These are phyloP conservation scores for Pseudozyma tsukubaensis DNA, from an alignment of 1,284 basidiomycete species.

Conservation along the genomic window DNA sequence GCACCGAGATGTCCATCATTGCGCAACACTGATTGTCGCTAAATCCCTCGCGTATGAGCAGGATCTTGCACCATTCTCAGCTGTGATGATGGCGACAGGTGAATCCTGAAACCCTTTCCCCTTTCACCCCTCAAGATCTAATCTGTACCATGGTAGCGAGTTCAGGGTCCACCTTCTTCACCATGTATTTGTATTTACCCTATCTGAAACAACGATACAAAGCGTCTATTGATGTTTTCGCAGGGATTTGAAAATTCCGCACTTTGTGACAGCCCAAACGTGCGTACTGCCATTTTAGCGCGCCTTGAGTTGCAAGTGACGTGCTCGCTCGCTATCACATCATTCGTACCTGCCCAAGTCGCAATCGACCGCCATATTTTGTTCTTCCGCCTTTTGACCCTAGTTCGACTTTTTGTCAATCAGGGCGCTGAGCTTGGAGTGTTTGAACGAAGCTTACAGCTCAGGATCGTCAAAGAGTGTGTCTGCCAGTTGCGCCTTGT, in stretches of 20 bases:
- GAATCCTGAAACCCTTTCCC: too few species aligned
- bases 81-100: too few species aligned
- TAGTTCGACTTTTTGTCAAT: neutral
- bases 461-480: too few species aligned
- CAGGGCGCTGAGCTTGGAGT: too few species aligned
- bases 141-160: neutral
- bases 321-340: conserved; percentile 35
- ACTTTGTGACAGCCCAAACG: conserved; percentile 46
- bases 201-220: conserved; percentile 13
- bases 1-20: too few species aligned
- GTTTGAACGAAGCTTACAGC: too few species aligned
- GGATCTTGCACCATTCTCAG: too few species aligned
- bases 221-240: conserved; percentile 11
- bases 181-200: neutral
- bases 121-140: too few species aligned
- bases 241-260: conserved; percentile 8
- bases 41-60: too few species aligned
- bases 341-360: conserved; percentile 18
- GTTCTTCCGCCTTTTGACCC: neutral
- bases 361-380: conserved; percentile 3
- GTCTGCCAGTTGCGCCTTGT: too few species aligned
- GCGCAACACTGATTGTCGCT: too few species aligned
- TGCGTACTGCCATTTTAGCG: neutral
- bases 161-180: neutral
- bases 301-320: conserved; percentile 12